Evolutionary conservation across 352 stramenopile species (phyloP).

Genomic region (Pythium guiyangense): DNA sequence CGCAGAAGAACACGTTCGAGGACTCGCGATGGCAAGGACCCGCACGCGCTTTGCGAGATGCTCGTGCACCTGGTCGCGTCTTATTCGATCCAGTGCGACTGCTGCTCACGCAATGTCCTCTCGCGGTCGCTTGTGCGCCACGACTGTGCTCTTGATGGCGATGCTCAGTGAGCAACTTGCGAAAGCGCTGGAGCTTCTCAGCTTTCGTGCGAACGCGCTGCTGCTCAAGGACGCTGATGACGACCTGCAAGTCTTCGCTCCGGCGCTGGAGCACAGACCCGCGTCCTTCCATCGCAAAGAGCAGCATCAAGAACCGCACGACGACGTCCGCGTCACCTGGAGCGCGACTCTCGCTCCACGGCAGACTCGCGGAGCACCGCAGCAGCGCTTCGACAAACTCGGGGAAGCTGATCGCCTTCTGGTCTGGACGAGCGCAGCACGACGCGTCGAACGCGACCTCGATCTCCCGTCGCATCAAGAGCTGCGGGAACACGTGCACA

Average conservation of each 20-base stretch:
- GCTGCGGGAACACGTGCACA: conserved; percentile 44
- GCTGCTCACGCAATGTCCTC: background rate
- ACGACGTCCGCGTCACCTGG: conserved; percentile 24
- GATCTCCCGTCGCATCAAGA: conserved; percentile 52
- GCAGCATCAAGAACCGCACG: conserved; percentile 68
- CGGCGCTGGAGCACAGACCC: conserved; percentile 56
- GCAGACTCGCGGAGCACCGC: conserved; percentile 38
- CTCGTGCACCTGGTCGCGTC: background rate
- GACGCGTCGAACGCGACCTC: conserved; percentile 38
- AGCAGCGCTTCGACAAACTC: conserved; percentile 62
- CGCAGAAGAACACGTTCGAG: too few relatives aligned
- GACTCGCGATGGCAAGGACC: too few relatives aligned
- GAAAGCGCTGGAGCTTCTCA: conserved; percentile 43
- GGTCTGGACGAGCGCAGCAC: conserved; percentile 17
- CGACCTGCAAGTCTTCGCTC: conserved; percentile 46
- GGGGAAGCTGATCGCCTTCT: conserved; percentile 38
- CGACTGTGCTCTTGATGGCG: background rate
- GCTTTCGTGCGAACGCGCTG: conserved; percentile 32
- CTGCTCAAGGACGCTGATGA: conserved; percentile 42
- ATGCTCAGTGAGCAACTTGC: conserved; percentile 27
- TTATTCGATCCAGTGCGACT: background rate
- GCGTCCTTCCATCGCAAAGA: conserved; percentile 74
- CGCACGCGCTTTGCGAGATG: background rate
- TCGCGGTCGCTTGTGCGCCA: too few relatives aligned
- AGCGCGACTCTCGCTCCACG: conserved; percentile 24